Evolutionary conservation across 169 alveolate genomes (phyloP).

Genomic region (Plasmodium coatneyi): DNA sequence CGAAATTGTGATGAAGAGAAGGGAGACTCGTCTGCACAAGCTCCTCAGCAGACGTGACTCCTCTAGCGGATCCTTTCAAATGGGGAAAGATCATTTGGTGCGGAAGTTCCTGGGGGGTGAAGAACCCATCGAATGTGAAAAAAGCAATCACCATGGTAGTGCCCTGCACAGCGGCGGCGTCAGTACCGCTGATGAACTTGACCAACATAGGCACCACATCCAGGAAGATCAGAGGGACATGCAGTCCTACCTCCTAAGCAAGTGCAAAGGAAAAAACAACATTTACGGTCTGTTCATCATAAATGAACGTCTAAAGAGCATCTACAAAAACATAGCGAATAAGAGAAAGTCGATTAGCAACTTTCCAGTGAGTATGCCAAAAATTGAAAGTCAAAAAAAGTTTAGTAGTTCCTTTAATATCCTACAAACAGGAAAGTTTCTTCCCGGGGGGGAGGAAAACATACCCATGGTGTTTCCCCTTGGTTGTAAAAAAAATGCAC

Average conservation of each 20-base stretch:
- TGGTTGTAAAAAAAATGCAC: background rate
- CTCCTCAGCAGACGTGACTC: background rate
- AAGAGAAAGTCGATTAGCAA: constrained; percentile 47
- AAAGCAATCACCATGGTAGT: background rate
- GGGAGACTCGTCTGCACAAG: background rate
- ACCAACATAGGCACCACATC: background rate
- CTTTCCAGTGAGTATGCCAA: constrained; percentile 31
- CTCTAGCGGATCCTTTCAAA: background rate
- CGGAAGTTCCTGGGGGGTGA: background rate
- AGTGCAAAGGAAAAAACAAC: constrained; percentile 40
- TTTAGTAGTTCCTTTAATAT: constrained; percentile 33
- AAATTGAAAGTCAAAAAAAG: constrained; percentile 8
- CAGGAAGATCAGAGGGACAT: background rate
- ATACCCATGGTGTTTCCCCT: background rate
- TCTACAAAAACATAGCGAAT: constrained; percentile 38
- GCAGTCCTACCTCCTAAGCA: constrained; percentile 25
- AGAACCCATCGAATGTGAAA: background rate
- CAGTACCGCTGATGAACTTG: background rate
- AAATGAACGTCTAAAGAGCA: constrained; percentile 44
- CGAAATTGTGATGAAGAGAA: background rate
- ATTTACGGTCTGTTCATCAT: constrained; percentile 58
- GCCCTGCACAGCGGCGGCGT: background rate
- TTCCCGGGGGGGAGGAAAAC: background rate
- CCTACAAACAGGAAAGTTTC: background rate
- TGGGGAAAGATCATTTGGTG: background rate